phyloP scores from a whole-genome alignment of 2,329 filamentous ascomycete species.

The Ascosphaera aggregata region DNA sequence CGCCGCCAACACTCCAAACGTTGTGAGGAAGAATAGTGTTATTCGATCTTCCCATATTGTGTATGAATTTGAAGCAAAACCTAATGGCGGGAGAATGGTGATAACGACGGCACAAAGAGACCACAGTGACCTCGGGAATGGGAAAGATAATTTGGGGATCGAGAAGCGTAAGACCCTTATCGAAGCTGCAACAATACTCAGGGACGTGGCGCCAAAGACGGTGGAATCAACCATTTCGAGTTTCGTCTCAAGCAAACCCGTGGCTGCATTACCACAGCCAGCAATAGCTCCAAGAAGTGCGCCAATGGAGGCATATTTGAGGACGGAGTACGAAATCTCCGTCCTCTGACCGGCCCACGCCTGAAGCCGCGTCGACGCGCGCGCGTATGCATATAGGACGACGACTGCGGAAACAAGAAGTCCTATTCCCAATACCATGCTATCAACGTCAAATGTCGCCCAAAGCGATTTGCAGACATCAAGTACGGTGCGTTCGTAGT shows the following conservation, averaged over 20 bases:
- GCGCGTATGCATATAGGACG: conserved; percentile 49
- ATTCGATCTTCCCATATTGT: conserved; percentile 98
- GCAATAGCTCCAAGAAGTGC: conserved; percentile 19
- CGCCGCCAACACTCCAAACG: conserved; percentile 58
- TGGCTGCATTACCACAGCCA: conserved; percentile 9
- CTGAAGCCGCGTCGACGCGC: conserved; percentile 17
- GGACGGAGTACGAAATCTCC: conserved; percentile 28
- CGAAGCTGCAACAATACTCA: conserved; percentile 21
- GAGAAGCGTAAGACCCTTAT: conserved; percentile 18
- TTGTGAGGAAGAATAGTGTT: conserved; percentile 69
- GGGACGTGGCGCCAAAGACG: conserved; percentile 19
- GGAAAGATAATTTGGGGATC: conserved; percentile 14
- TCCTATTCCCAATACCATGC: conserved; percentile 59
- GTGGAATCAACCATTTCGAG: conserved; percentile 12
- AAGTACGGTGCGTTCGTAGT: conserved; percentile 60
- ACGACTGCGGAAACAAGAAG: conserved; percentile 46
- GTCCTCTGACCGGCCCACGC: conserved; percentile 23
- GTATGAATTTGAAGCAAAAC: conserved; percentile 93
- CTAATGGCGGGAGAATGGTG: conserved; percentile 66
- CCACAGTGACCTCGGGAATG: conserved; percentile 50
- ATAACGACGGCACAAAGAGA: conserved; percentile 67
- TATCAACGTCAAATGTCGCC: conserved; percentile 73
- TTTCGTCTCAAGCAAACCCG: conserved; percentile 8
- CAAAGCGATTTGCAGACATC: conserved; percentile 61
- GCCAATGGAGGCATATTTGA: conserved; percentile 27